phyloP scores from a whole-genome alignment of 164 flowering plant species.

The Vitis rupestris region DNA sequence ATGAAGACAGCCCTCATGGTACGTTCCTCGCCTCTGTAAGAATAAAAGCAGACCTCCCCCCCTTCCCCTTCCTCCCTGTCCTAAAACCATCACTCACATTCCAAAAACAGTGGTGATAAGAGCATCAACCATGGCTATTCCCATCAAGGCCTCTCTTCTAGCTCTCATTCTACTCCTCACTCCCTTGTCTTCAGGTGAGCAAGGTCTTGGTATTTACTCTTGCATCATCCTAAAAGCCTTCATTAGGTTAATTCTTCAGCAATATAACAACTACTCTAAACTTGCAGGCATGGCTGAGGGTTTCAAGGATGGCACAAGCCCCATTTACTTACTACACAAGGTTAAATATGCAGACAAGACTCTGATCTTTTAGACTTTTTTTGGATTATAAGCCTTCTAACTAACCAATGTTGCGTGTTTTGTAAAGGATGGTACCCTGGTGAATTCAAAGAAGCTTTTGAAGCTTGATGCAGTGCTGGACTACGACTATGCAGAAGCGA shows the following conservation, averaged over 20 bases:
- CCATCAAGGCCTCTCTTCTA: constrained; percentile 21
- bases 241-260: no score
- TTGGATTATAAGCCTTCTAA: not conserved
- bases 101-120: not conserved
- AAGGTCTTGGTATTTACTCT: not conserved
- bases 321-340: constrained; percentile 13
- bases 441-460: constrained; percentile 41
- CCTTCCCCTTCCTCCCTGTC: not conserved
- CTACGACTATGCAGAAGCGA: constrained; percentile 57
- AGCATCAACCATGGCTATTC: constrained; percentile 28
- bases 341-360: constrained; percentile 14
- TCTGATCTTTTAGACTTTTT: no score
- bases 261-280: not conserved
- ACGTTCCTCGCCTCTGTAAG: constrained; percentile 12
- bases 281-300: constrained; percentile 28
- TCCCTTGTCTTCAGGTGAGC: constrained; percentile 31
- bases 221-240: not conserved
- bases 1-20: constrained; percentile 24
- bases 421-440: constrained; percentile 15
- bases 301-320: constrained; percentile 10
- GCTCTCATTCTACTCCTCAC: constrained; percentile 20
- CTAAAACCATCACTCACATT: constrained; percentile 1
- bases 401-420: not conserved
- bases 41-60: constrained; percentile 21
- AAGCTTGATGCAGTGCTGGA: constrained; percentile 30